phyloP scores from a whole-genome alignment of 345 rosid species.

The Eutrema yunnanense region DNA sequence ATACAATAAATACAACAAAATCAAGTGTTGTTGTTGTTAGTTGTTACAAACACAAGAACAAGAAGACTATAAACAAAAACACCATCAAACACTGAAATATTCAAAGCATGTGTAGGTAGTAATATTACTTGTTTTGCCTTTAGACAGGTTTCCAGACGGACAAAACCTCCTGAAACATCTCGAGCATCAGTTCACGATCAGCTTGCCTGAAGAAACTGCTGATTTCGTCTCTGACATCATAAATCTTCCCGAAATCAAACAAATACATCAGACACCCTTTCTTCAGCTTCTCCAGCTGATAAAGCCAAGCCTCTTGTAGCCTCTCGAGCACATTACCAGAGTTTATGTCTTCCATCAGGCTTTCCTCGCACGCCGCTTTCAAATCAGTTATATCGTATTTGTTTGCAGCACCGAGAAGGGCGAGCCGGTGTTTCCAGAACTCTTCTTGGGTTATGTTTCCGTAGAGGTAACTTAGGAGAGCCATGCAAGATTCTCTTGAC shows the following conservation, averaged over 20 bases:
- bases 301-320: conserved; percentile 89
- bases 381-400: conserved; percentile 71
- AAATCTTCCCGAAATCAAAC: conserved; percentile 88
- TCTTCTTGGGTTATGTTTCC: conserved; percentile 75
- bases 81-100: not conserved
- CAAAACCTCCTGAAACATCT: conserved; percentile 90
- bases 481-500: conserved; percentile 74
- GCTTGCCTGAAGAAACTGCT: conserved; percentile 70
- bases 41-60: not conserved
- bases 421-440: conserved; percentile 87
- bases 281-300: conserved; percentile 74
- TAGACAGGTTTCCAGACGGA: conserved; percentile 67
- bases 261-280: conserved; percentile 78
- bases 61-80: not conserved
- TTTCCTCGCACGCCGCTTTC: conserved; percentile 78
- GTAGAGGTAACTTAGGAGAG: conserved; percentile 73
- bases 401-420: conserved; percentile 75
- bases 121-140: not conserved
- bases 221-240: conserved; percentile 75
- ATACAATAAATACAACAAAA: not conserved
- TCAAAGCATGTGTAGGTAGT: not conserved
- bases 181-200: conserved; percentile 73
- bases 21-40: not conserved
- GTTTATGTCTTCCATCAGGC: conserved; percentile 86
- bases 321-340: conserved; percentile 79